Percentiles rank a stretch among this genome's conserved stretches.
Conservation (phyloP, 2,329 filamentous ascomycete species). For the Eurotiales sp. region DNA sequence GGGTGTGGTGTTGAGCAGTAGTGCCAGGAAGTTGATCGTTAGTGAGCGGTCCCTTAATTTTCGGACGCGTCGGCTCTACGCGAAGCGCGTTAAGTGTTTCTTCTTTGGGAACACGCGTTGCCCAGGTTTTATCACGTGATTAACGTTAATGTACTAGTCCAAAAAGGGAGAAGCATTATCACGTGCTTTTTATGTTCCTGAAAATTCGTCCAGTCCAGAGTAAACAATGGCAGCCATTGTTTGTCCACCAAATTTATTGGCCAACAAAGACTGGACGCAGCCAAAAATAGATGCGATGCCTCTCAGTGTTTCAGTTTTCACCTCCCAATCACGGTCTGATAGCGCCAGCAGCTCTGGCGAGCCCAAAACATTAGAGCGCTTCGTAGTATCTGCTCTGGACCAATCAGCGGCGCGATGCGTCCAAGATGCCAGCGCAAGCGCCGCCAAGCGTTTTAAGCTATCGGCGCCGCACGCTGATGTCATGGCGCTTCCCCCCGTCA, state of each 20-base stretch:
- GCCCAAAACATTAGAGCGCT: constrained; percentile 10
- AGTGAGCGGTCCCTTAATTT: neutral
- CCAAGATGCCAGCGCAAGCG: constrained; percentile 4
- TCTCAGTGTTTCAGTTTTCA: neutral
- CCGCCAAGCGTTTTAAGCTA: constrained; percentile 1
- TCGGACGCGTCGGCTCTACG: constrained; percentile 16
- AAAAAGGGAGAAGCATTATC: neutral
- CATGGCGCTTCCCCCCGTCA: neutral
- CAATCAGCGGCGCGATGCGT: neutral
- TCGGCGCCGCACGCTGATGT: no score
- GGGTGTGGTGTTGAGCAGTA: no score
- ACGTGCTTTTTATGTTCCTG: neutral
- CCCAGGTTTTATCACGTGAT: neutral
- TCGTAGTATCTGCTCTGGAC: neutral
- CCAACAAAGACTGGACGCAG: no score
- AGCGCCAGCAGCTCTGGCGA: neutral
- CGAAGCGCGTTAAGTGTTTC: constrained; percentile 24
- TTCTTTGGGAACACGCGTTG: constrained; percentile 16
- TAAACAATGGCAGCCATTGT: neutral
- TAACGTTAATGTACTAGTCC: neutral
- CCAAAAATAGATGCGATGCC: neutral
- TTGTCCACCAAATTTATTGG: neutral
- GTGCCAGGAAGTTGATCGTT: neutral
- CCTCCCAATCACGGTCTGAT: constrained; percentile 1
- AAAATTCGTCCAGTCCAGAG: neutral